Base-by-base conservation (phyloP, 106 monocot species). In the Phalaenopsis aphrodite region DNA sequence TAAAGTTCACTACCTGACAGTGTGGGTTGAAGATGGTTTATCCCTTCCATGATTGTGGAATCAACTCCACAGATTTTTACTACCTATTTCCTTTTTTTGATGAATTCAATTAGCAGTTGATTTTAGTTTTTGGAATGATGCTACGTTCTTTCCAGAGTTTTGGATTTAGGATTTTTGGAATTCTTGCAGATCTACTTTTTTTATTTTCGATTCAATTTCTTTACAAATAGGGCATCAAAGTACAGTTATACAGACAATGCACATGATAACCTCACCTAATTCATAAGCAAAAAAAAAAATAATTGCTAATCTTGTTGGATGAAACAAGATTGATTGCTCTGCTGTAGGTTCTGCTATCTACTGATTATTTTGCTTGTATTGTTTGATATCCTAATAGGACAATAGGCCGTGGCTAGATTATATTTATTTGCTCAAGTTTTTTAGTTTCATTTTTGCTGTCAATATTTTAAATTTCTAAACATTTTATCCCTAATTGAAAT, bases 401-500 rank as follows among this genome's bases (percentile, higher is more conserved):
- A 18, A 5, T 42, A 43, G 21, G 18, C 8, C 15, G 5, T 74
- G 8, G 74, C 19, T 74, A 43, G 7, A 42, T 3, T 74, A 43
- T 12, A 43, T 43, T 43, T 43, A 74, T 74, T 74, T 19, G 0
- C 21, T 30, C 30, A 30, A 18, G 11, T 61, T 8, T 45, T 10
- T 74, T 17, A 76, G 42, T 23, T 12, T 23, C 0, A 12, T 48
- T 47, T 23, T 11, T 75, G 16, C 16, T 73, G 5, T 39, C 30
- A 56, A 37, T 45, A 11, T 75, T 38, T n/a, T 43, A 75, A n/a
- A 18, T 19, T 30, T 36, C 10, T 76, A 76, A 76, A 24, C 12
- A 7, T 74, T 76, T n/a, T 52, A 12, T 71, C 47, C 36, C 42
- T 78, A 75, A 65, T 79, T 56, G 18, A 38, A 61, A 79, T 79